Evolutionary conservation across 768 basidiomycete species (phyloP), one percentile per base, ranked within the genome.

Genomic region (Psilocybe azurescens): DNA sequence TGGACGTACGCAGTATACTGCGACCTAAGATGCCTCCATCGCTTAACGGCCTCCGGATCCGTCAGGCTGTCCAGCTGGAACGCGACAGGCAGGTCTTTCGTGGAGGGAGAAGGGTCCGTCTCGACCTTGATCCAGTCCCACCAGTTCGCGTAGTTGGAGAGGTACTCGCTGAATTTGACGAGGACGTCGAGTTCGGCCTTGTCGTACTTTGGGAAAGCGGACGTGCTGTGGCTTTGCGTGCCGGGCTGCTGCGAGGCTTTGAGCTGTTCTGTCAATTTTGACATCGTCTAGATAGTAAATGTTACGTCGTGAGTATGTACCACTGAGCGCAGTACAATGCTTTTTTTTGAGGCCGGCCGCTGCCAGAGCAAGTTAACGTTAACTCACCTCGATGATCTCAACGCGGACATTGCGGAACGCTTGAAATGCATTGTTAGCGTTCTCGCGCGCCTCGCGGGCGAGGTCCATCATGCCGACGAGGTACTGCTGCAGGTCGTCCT

Each of bases 41-140:
- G 36, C 8, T 51, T 63, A 33, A 63, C 49, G 13, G 54, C 24
- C 8, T 48, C 41, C 2, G 57, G 62, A 51, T 63, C 58, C 11
- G 39, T 47, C 3, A 63, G 53, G 8, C 46, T 32, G 20, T 59
- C 62, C 13, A 63, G 48, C 11, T 59, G 58, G 36, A 49, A 58
- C 4, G 52, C 29, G 8, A 63, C n/a, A 1, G 62, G 53, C 20
- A 50, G 58, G 38, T 49, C 32, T 16, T 28, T 48, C 38, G 16
- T 47, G 53, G 10, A 7, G 7, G 30, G 32, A 20, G 56, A 48
- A 24, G 62, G 56, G 32, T 65, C 56, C 2, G 60, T 59, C 24
- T 65, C 64, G 39, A 65, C 32, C 20, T 58, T 61, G 18, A 61
- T 53, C 60, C 60, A 61, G n/a, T 65, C 60, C 64, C 64, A 65